Base-by-base conservation (phyloP, 441 rosid species). In the Pelargonium myrrhifolium region DNA sequence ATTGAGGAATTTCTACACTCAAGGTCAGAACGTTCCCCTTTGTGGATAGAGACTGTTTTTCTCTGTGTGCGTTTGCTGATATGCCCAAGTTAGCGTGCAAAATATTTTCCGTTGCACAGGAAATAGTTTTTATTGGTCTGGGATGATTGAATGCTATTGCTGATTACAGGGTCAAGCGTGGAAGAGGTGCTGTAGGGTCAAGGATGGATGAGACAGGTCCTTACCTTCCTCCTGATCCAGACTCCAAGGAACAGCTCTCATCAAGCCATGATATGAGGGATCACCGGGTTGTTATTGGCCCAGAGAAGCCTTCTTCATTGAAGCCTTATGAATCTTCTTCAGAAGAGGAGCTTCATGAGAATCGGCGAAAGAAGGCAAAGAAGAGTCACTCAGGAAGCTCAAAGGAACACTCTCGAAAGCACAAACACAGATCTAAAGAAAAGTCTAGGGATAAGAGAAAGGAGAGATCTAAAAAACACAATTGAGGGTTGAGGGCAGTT, bases 151-250 rank as follows among this genome's bases (percentile, higher is more conserved):
- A 1, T 28, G 35, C 4, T 28, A 2, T 28, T 28, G 3, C 35
- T 28, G 35, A 28, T 28, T 28, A 28, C 35, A n/a, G n/a, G n/a
- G 83, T 80, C 67, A 91, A 93, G 81, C 94, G 95, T 1, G 95
- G 98, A 11, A 83, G 93, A 80, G 96, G 97, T 72, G 85, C 89
- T n/a, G 73, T 91, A 31, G 98, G 98, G 71, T 85, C 95, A 4
- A 89, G 87, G 81, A 91, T 93, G 97, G 96, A 91, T 65, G 98
- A 91, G 77, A 80, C 92, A 37, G 85, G 86, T 8, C 90, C 91
- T 6, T 84, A 76, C 69, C 93, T 77, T 72, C 75, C 81, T 4
- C 49, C 77, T n/a, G 28, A 65, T 24, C 47, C 77, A 0, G 84
- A 78, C 31, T 61, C 68, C 12, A 60, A 60, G 15, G 80, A 70